phyloP scores from a whole-genome alignment of 345 rosid genomes.

The Turnera subulata region DNA sequence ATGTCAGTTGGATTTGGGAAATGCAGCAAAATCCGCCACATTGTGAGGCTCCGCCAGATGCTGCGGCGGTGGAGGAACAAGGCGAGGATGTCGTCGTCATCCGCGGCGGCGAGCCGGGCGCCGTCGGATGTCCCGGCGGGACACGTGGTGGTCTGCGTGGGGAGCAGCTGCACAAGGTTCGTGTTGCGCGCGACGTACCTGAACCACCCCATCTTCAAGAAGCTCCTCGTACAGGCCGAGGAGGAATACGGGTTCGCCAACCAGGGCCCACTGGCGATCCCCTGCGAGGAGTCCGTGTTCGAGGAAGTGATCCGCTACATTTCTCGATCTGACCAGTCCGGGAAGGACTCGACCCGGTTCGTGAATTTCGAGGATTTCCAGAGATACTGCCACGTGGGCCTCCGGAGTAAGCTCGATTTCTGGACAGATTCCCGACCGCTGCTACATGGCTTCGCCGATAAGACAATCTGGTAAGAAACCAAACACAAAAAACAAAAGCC shows the following conservation, averaged over 20 bases:
- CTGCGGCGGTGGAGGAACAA: constrained; percentile 68
- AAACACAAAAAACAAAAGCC: no score
- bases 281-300: constrained; percentile 75
- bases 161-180: constrained; percentile 46
- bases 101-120: constrained; percentile 25
- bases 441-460: no score
- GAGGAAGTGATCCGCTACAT: constrained; percentile 58
- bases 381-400: constrained; percentile 52
- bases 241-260: constrained; percentile 81
- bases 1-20: constrained; percentile 46
- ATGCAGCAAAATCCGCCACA: constrained; percentile 57
- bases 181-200: constrained; percentile 70
- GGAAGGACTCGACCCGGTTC: constrained; percentile 16
- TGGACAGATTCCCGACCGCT: constrained; percentile 56
- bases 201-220: constrained; percentile 74
- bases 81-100: constrained; percentile 37
- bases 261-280: constrained; percentile 65
- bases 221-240: constrained; percentile 64
- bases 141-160: constrained; percentile 78
- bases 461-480: no score
- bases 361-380: constrained; percentile 43
- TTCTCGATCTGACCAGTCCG: constrained; percentile 32
- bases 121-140: constrained; percentile 76
- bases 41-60: constrained; percentile 77
- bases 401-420: constrained; percentile 21